Base-by-base conservation (phyloP, 371 early-diverging fungal species). In the Mortierella polycephala region DNA sequence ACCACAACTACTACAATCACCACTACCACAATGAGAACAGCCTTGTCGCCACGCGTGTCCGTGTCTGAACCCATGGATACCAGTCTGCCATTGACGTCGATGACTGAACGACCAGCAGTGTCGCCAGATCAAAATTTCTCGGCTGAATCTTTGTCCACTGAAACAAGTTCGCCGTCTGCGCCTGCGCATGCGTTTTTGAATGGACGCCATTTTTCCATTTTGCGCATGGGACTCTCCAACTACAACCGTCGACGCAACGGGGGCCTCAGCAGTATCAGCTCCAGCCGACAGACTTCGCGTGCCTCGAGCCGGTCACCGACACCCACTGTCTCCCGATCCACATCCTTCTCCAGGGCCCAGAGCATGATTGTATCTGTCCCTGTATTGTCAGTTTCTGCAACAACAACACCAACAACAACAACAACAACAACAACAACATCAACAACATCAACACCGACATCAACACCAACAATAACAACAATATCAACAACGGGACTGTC, bases 1-100 rank as follows among this genome's bases (percentile, higher is more conserved):
- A 63, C 69, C 1, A 69, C 74, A 23, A 62, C 57, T 50, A 74
- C 67, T 2, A 66, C 70, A 5, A 64, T 68, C 16, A 76, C 65
- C 0, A 67, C 71, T 1, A 70, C 75, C 1, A 69, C 69, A 1
- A 74, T 69, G 0, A 69, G 67, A 16, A 51, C 57, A 12, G 56
- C 42, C 39, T 11, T 30, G 53, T 57, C 53, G 11, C 57, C 54
- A 20, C 12, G 37, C 30, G 39, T 41, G 7, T 39, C 56, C 45
- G 44, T 56, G 4, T 30, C 30, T 30, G 2, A 4, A 30, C 4
- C 30, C 30, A 30, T 30, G 30, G 4, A 1, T 30, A 30, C 30
- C 4, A 30, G 30, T 30, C 30, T 30, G 30, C 30, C 30, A 30
- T 30, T 30, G 30, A 30, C 30, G 30, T 4, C 30, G 30, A 30